Percentiles rank a stretch among this genome's conserved stretches.
Conservation (phyloP, 352 stramenopile species). For the Discostella stelligera region DNA sequence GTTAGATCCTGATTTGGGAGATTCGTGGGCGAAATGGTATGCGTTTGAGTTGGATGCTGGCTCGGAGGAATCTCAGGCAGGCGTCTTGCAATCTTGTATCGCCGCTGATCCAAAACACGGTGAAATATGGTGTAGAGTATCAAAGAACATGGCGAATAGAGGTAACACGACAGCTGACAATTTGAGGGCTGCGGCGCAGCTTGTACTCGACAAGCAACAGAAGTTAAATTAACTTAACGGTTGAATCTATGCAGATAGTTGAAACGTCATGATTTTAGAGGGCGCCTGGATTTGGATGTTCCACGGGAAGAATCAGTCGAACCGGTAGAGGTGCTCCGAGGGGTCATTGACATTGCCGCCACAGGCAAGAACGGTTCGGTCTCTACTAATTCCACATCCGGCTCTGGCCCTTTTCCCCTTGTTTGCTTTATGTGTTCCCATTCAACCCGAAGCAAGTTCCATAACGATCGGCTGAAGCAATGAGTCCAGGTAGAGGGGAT, state of each 20-base stretch:
- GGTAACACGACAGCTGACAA: constrained; percentile 55
- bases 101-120: constrained; percentile 92
- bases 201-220: constrained; percentile 37
- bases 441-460: constrained; percentile 80
- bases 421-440: constrained; percentile 82
- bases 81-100: constrained; percentile 87
- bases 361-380: constrained; percentile 35
- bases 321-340: neutral
- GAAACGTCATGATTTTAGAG: neutral
- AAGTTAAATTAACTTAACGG: constrained; percentile 16
- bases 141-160: constrained; percentile 89
- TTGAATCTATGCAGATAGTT: no score
- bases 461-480: constrained; percentile 60
- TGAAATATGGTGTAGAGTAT: constrained; percentile 91
- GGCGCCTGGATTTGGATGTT: neutral
- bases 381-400: constrained; percentile 20
- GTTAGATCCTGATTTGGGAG: constrained; percentile 93
- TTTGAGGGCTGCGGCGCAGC: constrained; percentile 55
- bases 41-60: constrained; percentile 94
- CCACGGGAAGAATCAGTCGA: neutral
- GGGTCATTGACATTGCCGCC: constrained; percentile 29
- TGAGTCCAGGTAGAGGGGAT: neutral
- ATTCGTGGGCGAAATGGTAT: constrained; percentile 97
- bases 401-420: constrained; percentile 24
- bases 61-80: constrained; percentile 83